Conservation (phyloP, 1,284 basidiomycete genomes). For the Leccinum subrobustum region DNA sequence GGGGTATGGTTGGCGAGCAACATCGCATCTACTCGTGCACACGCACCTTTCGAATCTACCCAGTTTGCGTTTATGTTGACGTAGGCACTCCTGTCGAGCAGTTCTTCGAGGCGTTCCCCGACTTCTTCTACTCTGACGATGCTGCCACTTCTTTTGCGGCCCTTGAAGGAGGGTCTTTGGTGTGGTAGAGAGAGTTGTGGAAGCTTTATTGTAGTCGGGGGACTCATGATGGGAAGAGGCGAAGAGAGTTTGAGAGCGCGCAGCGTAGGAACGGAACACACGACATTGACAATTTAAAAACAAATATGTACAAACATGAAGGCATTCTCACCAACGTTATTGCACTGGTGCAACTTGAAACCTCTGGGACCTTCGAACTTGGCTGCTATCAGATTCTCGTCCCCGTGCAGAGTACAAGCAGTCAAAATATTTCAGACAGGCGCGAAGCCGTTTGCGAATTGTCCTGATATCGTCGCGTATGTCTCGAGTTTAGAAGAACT, state of each 20-base stretch:
- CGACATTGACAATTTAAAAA: background rate
- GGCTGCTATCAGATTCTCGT: constrained; percentile 23
- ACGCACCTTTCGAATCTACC: constrained; percentile 95
- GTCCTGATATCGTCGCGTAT: constrained; percentile 61
- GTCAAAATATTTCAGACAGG: constrained; percentile 26
- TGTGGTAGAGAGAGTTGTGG: constrained; percentile 46
- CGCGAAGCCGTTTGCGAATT: constrained; percentile 53
- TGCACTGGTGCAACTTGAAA: constrained; percentile 67
- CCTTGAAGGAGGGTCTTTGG: constrained; percentile 37
- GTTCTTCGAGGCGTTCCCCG: constrained; percentile 75
- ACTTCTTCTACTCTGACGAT: constrained; percentile 89
- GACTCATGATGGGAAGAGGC: constrained; percentile 37
- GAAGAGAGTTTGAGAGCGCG: background rate
- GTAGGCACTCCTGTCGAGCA: constrained; percentile 80
- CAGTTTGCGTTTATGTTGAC: constrained; percentile 95
- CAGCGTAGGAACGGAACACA: background rate
- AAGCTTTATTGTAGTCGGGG: constrained; percentile 48
- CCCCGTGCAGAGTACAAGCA: constrained; percentile 24
- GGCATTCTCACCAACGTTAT: constrained; percentile 27
- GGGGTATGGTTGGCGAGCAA: constrained; percentile 6
- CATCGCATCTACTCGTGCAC: background rate
- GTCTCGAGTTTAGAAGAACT: constrained; percentile 28
- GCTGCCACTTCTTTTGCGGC: constrained; percentile 72
- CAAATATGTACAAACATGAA: constrained; percentile 24
- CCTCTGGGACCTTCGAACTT: constrained; percentile 52